Percentiles rank a stretch among this genome's conserved stretches.
Conservation (phyloP, 1,139 yeast genomes). For the Keqinozyma sinolaborantium region DNA sequence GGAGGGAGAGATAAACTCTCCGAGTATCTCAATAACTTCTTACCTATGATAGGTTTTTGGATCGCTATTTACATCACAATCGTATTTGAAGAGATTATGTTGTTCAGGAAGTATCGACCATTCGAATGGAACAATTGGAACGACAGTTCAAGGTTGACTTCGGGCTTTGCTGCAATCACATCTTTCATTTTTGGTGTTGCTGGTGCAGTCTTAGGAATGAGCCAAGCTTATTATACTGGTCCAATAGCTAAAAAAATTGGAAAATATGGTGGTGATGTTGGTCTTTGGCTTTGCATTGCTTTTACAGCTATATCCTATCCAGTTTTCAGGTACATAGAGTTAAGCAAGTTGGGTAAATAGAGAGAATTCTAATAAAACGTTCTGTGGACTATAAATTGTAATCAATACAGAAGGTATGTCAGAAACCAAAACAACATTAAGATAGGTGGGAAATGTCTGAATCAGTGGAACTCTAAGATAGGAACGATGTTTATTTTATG, state of each 20-base stretch:
- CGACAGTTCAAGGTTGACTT: slow-evolving; percentile 47
- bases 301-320: slow-evolving; percentile 67
- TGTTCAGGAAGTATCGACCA: slow-evolving; percentile 13
- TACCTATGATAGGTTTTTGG: slow-evolving; percentile 27
- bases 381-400: too few relatives aligned
- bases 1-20: slow-evolving; percentile 19
- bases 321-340: slow-evolving; percentile 55
- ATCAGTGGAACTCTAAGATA: too few relatives aligned
- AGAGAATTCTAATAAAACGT: too few relatives aligned
- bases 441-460: too few relatives aligned
- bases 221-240: slow-evolving; percentile 82
- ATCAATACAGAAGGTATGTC: too few relatives aligned
- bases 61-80: slow-evolving; percentile 20
- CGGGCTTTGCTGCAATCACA: slow-evolving; percentile 68
- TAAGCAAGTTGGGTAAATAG: slow-evolving; percentile 46
- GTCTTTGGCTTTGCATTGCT: slow-evolving; percentile 77
- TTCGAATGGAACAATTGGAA: slow-evolving; percentile 70
- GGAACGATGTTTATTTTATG: too few relatives aligned
- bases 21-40: slow-evolving; percentile 18
- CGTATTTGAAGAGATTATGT: slow-evolving; percentile 18
- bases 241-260: slow-evolving; percentile 60
- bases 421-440: too few relatives aligned
- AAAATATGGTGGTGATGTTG: slow-evolving; percentile 72
- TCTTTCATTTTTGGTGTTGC: slow-evolving; percentile 79
- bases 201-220: slow-evolving; percentile 83